Base-by-base conservation (phyloP, 805 yeast species). In the Myxozyma sirexii region DNA sequence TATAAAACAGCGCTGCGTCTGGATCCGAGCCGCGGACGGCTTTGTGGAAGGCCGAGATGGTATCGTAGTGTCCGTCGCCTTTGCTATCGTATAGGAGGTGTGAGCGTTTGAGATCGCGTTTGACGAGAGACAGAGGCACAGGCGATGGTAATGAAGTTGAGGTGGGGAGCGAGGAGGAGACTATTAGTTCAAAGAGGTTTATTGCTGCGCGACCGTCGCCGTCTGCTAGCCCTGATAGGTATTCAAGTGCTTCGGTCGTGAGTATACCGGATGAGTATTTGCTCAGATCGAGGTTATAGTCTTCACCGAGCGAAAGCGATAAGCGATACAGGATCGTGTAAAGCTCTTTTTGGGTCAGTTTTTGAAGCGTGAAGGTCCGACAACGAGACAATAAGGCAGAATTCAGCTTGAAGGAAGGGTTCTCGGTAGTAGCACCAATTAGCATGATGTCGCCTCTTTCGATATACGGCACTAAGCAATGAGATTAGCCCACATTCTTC, bases 371-470 rank as follows among this genome's bases (percentile, higher is more conserved):
- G 70, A 91, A 88, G 0, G 90, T 84, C 59, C 91, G 86, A 69
- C 97, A 89, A 58, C 99, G 76, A 4, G 97, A 89, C 27, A 90
- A 71, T 35, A 94, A 76, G 0, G 98, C 97, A 56, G 87, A 83
- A 61, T 91, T 85, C 43, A 94, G 74, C 67, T 90, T 86, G 68
- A 87, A 86, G 49, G 88, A 84, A 3, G 97, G 97, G 70, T 94
- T 94, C 71, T 94, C 99, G 0, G 98, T 92, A 0, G 99, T 94
- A n/a, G 98, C 97, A 4, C 99, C 99, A 53, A 93, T 84, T 44
- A 94, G 78, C 1, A 85, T 83, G 45, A 92, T 83, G 54, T 84
- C 84, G 1, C 98, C 98, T 29, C 82, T 77, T 71, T 94, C 99
- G 0, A 93, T 86, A 62, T 83, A 85, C 0, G 96, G 94, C 41